Evolutionary conservation across 164 flowering plant species (phyloP).

Genomic region (Euptelea pleiosperma): DNA sequence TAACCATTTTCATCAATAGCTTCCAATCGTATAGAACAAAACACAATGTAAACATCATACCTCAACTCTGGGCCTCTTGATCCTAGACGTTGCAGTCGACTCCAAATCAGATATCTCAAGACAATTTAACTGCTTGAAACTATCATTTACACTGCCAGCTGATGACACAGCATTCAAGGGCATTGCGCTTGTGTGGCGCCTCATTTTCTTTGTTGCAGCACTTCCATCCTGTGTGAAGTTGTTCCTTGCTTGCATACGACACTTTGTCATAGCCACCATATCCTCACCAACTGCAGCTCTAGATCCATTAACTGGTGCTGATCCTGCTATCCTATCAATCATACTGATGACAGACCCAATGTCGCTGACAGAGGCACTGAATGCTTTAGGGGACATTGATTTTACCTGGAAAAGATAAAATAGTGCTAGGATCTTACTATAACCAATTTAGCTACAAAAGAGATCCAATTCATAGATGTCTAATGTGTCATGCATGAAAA

Average conservation of each 20-base stretch:
- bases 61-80: slow-evolving; percentile 66
- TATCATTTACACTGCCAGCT: slow-evolving; percentile 58
- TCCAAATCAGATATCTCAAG: slow-evolving; percentile 69
- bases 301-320: slow-evolving; percentile 94
- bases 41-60: no score
- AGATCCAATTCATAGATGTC: no score
- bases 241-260: slow-evolving; percentile 80
- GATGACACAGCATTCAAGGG: slow-evolving; percentile 69
- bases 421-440: not conserved
- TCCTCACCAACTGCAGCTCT: slow-evolving; percentile 97
- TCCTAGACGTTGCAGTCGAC: slow-evolving; percentile 76
- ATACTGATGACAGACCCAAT: slow-evolving; percentile 83
- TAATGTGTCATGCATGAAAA: not conserved
- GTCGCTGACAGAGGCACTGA: slow-evolving; percentile 71
- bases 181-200: slow-evolving; percentile 72
- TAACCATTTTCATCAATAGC: no score
- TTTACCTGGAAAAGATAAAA: slow-evolving; percentile 53
- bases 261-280: slow-evolving; percentile 90
- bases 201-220: slow-evolving; percentile 66
- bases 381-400: slow-evolving; percentile 56
- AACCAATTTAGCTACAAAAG: no score
- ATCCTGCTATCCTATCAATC: slow-evolving; percentile 82
- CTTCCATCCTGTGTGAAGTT: slow-evolving; percentile 58
- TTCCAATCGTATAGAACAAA: no score
- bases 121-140: slow-evolving; percentile 43